Evolutionary conservation across 345 rosid species (phyloP), one percentile per base, ranked within the genome.

Genomic region (Brassica carinata): DNA sequence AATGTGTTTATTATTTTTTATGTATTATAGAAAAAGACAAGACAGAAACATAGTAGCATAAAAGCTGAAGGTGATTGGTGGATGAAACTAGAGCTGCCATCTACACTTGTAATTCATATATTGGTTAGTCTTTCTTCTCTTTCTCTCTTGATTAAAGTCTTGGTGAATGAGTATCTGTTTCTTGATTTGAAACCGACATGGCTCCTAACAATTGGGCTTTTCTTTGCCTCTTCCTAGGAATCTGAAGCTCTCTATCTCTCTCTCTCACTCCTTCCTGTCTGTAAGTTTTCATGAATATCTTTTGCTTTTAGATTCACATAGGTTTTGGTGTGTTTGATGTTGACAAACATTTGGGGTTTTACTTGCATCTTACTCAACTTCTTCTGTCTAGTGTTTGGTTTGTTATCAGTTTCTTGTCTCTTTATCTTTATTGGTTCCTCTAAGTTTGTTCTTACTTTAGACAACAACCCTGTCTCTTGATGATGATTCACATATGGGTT

Each of bases 151-250:
- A 72, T 62, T 29, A 64, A 55, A 59, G 68, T 30, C 62, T 38
- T 74, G 71, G 57, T 79, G 57, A 76, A 72, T 58, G 64, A 58
- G 69, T 48, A 66, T 74, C 57, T 74, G 80, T 85, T 85, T 90
- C 88, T 89, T 86, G 79, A 78, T 79, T 57, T 84, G 88, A 73
- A 83, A 82, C 93, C 85, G 87, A 90, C 89, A 90, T 86, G 90
- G 91, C 88, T 90, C 91, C 96, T 75, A 85, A 73, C 80, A 58
- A 71, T 79, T 85, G 89, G 93, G 93, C 83, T 59, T 77, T 77
- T 86, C 88, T 81, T 79, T 65, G 82, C 69, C 78, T 78, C 86
- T 84, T 64, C 75, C 36, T 79, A 77, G 87, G 77, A 81, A 73
- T 82, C 73, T 78, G 71, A 71, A 74, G 31, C 69, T 74, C 61